Evolutionary conservation across 208 protist species (phyloP), one percentile per base, ranked within the genome.

Genomic region (Tetramitus jugosus): DNA sequence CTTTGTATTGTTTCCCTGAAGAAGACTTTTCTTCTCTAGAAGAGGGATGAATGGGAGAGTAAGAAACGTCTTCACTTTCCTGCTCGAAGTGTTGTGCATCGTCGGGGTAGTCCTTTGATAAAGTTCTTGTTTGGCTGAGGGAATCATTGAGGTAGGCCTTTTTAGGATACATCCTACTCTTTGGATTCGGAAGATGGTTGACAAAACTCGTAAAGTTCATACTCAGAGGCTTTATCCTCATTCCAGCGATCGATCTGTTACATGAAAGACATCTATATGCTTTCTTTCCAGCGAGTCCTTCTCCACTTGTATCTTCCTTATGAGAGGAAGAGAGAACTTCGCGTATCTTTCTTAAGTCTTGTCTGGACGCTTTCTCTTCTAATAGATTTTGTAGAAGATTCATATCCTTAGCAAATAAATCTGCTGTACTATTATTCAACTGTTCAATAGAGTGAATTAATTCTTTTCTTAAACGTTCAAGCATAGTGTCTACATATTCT

Each of bases 401-500:
- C 33, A 69, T 26, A 69, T 69, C 62, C 33, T 69, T 69, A 4
- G 62, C 62, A 3, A 69, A 40, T 7, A 69, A 20, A 17, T 69
- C 62, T 29, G 62, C 62, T 8, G 62, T 69, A 37, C 43, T 13
- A 45, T 29, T n/a, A 43, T 69, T 69, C 1, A 37, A 43, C 17
- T 43, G 1, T 0, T 1, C 8, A 43, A 69, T 69, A 0, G n/a
- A 43, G 17, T 69, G 23, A n/a, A 26, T 17, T 1, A 69, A 40
- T 17, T 69, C 62, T n/a, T 43, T 69, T 13, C 43, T 69, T 29
- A 69, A 43, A 17, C 43, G 37, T 13, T 69, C 33, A 39, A 69
- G 43, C 33, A 69, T 26, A 14, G 31, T 37, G 43, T 69, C 62
- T 7, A 69, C 62, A 43, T 69, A 69, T 69, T 69, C 62, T 69